Evolutionary conservation across 2,329 filamentous ascomycete species (phyloP).

Genomic region (Ophiostoma montium): DNA sequence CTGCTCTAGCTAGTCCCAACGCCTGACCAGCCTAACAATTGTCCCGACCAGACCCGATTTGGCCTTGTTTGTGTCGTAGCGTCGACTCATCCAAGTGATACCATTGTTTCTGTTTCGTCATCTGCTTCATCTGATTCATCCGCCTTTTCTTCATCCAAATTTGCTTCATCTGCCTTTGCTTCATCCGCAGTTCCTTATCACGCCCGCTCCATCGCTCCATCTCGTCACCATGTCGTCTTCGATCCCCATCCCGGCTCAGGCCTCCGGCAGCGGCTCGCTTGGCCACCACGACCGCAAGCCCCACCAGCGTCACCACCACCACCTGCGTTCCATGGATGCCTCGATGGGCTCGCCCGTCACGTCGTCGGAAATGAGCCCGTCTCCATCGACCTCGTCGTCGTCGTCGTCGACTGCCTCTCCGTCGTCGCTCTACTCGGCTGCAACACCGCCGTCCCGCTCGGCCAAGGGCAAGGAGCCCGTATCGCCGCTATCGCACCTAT

Average conservation of each 20-base stretch:
- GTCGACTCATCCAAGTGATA: background rate
- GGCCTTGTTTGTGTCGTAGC: too few species aligned
- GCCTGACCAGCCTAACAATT: background rate
- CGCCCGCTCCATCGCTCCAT: too few species aligned
- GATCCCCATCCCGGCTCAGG: conserved; percentile 48
- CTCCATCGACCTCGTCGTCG: conserved; percentile 26
- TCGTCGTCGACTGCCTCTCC: conserved; percentile 18
- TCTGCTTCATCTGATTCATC: background rate
- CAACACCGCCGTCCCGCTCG: conserved; percentile 37
- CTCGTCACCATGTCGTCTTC: conserved; percentile 46
- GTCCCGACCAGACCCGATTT: conserved; percentile 1
- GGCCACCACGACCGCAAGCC: conserved; percentile 10
- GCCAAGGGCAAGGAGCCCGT: conserved; percentile 31
- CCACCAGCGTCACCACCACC: conserved; percentile 7
- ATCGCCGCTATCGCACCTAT: conserved; percentile 11
- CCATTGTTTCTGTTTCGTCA: background rate
- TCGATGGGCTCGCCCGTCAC: conserved; percentile 4
- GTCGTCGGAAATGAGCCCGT: conserved; percentile 7
- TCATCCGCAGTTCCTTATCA: background rate
- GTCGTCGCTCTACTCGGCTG: conserved; percentile 33
- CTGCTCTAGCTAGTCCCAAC: background rate
- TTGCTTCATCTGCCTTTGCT: background rate
- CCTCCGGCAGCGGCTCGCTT: conserved; percentile 7
- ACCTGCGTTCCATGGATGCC: conserved; percentile 9
- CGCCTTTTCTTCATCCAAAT: background rate